Conservation (phyloP, 306 rosid genomes). For the Pachyrhizus erosus region DNA sequence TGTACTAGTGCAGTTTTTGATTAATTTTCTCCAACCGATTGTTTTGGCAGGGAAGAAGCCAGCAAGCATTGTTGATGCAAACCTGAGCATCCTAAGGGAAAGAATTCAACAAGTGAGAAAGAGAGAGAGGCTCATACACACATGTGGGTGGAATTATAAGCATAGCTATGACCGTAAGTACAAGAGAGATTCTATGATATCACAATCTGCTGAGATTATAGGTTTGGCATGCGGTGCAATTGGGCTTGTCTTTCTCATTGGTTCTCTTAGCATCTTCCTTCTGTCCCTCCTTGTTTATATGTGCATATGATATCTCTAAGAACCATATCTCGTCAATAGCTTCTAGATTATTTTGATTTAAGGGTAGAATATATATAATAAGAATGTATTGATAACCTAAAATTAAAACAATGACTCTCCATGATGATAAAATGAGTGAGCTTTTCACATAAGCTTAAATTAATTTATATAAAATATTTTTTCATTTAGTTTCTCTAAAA, state of each 20-base stretch:
- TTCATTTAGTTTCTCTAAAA: too few relatives aligned
- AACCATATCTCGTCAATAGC: neutral
- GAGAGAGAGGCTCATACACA: slow-evolving; percentile 40
- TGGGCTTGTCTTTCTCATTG: slow-evolving; percentile 59
- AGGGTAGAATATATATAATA: neutral
- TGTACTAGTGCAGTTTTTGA: neutral
- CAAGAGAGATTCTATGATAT: slow-evolving; percentile 34
- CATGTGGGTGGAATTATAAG: slow-evolving; percentile 51
- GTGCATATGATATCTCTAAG: neutral
- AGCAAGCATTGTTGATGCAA: slow-evolving; percentile 60
- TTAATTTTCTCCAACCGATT: neutral
- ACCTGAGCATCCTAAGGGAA: slow-evolving; percentile 50
- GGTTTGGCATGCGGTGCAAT: slow-evolving; percentile 50
- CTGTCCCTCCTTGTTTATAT: slow-evolving; percentile 45
- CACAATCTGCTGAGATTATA: slow-evolving; percentile 45
- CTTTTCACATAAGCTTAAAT: too few relatives aligned
- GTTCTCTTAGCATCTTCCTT: slow-evolving; percentile 52
- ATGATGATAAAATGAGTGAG: too few relatives aligned
- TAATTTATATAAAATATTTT: too few relatives aligned
- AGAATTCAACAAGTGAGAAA: slow-evolving; percentile 49
- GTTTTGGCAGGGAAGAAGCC: slow-evolving; percentile 51
- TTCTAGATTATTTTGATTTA: neutral
- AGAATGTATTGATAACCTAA: neutral
- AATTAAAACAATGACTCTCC: neutral
- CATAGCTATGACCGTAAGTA: slow-evolving; percentile 16